Evolutionary conservation across 345 rosid species (phyloP).

Genomic region (Eucalyptus sideroxylon): DNA sequence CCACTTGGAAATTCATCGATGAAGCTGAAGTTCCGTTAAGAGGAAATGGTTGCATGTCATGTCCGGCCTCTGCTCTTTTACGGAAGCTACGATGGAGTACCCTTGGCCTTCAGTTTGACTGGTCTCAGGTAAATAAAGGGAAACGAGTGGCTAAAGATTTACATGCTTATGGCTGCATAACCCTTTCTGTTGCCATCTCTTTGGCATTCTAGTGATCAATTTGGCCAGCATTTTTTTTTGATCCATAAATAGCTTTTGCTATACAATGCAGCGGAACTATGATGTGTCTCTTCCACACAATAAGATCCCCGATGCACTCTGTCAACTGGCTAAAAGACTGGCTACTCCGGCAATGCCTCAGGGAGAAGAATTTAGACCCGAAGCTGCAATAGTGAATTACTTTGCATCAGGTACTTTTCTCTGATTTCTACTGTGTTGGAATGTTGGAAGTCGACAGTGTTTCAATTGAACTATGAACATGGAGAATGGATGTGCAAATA

Average conservation of each 20-base stretch:
- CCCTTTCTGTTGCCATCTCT: not conserved
- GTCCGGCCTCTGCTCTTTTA: constrained; percentile 36
- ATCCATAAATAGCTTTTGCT: not conserved
- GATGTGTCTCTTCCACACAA: constrained; percentile 72
- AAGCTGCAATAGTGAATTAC: constrained; percentile 90
- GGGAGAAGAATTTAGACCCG: constrained; percentile 76
- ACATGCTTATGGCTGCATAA: not conserved
- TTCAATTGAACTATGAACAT: not conserved
- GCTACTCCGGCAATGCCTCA: constrained; percentile 70
- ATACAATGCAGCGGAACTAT: constrained; percentile 58
- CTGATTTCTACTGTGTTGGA: not conserved
- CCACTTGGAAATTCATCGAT: constrained; percentile 51
- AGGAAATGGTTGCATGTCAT: constrained; percentile 24
- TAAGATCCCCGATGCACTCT: constrained; percentile 68
- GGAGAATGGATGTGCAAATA: not conserved
- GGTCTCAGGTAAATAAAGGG: constrained; percentile 57
- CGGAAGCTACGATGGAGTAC: constrained; percentile 94
- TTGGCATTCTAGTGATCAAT: not conserved
- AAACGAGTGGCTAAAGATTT: not conserved
- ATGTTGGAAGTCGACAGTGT: not conserved
- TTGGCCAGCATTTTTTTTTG: not conserved
- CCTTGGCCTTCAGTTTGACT: constrained; percentile 85
- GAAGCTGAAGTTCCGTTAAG: constrained; percentile 7
- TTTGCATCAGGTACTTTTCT: constrained; percentile 51
- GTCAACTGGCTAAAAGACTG: constrained; percentile 58